Evolutionary conservation across 2,329 filamentous ascomycete genomes (phyloP).

Genomic region (Simplicillium sp.): DNA sequence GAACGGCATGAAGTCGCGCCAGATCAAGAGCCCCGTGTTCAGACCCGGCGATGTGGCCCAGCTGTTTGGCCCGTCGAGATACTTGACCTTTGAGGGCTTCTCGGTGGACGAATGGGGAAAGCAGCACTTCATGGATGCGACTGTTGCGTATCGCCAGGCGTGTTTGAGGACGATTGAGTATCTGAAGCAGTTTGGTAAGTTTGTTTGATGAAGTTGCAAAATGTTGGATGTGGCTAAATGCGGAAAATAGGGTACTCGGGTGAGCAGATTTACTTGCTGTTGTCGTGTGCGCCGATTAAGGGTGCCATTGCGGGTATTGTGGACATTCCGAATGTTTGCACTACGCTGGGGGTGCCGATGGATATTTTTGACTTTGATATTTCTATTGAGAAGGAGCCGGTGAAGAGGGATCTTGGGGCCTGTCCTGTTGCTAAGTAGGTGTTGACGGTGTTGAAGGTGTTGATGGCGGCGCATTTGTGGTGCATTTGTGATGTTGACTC

Average conservation of each 20-base stretch:
- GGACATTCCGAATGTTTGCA: constrained; percentile 86
- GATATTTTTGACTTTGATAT: constrained; percentile 97
- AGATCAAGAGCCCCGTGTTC: constrained; percentile 77
- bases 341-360: constrained; percentile 78
- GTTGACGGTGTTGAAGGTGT: too few relatives aligned
- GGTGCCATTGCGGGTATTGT: constrained; percentile 85
- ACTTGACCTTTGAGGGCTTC: constrained; percentile 85
- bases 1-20: constrained; percentile 62
- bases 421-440: constrained; percentile 9
- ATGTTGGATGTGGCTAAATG: neutral
- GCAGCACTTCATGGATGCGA: constrained; percentile 82
- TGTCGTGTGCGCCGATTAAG: constrained; percentile 80
- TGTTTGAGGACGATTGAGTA: constrained; percentile 43
- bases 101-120: constrained; percentile 80
- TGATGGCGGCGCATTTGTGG: too few relatives aligned
- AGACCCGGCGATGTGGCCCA: constrained; percentile 81
- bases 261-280: constrained; percentile 76
- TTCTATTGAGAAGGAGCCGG: constrained; percentile 24
- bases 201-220: neutral
- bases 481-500: too few relatives aligned
- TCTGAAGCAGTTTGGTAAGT: constrained; percentile 21
- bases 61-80: constrained; percentile 69
- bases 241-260: constrained; percentile 44
- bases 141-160: constrained; percentile 78
- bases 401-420: constrained; percentile 11